Base-by-base conservation (phyloP, 2,329 filamentous ascomycete species). In the Colletotrichum siamense region DNA sequence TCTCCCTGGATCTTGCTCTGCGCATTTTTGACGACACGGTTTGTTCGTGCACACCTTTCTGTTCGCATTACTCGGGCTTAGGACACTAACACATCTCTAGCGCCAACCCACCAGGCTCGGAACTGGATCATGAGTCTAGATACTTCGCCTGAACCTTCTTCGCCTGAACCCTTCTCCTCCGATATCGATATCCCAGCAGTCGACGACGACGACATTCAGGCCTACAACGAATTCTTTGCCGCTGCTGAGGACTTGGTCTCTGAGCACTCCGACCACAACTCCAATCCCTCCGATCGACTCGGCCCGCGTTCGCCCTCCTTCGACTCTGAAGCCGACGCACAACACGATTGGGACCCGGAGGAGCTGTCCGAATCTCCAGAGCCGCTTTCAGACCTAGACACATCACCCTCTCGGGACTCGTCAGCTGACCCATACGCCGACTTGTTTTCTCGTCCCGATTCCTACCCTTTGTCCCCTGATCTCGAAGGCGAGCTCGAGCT, bases 401-500 rank as follows among this genome's bases (percentile, higher is more conserved):
- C 71, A 32, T 16, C 57, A 26, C n/a, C 36, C 10, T 62, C 32
- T 16, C 57, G 68, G 16, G 68, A 34, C 26, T 70, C 68, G 5
- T 70, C 68, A 24, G 57, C 57, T 49, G 57, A 70, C 7, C 34
- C 18, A 8, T n/a, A 69, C 32, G 26, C 44, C 52, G 67, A 61
- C 32, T 18, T 69, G 2, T 69, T 36, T 28, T 36, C 52, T 63
- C 68, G 68, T 26, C 65, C 65, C 68, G 68, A 63, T 28, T 70
- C 68, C 15, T 70, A 76, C 36, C 74, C 70, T 9, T 65, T 76
- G 8, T 76, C 74, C 39, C 59, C 74, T 16, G 74, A 76, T 15
- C 65, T 76, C 7, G 74, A 72, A 32, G 74, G 67, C 55, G 74
- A 76, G 61, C 64, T 76, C 4, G 74, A 76, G 32, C 74, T 76